These are phyloP conservation scores for Ustilago trichophora DNA, from an alignment of 1,284 basidiomycete species.

Conservation along the genomic window DNA sequence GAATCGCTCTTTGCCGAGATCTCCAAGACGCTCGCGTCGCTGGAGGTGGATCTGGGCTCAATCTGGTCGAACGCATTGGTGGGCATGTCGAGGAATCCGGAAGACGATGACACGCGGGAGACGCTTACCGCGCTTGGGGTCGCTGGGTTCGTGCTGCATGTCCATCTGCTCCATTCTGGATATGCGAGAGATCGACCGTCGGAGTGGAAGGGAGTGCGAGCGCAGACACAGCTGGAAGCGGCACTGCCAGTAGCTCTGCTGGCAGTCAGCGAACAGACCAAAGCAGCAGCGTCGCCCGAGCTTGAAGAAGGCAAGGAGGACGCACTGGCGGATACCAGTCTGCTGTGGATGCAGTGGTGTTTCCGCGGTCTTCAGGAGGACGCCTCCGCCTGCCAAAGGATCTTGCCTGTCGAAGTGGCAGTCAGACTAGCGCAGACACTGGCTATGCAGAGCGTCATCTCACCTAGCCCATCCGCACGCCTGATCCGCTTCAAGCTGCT, in stretches of 20 bases:
- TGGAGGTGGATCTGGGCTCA: constrained; percentile 30
- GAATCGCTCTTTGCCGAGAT: constrained; percentile 39
- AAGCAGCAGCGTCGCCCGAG: constrained; percentile 29
- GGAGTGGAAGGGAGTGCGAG: constrained; percentile 35
- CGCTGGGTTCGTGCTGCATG: constrained; percentile 33
- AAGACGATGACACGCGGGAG: constrained; percentile 28
- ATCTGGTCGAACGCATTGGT: constrained; percentile 33
- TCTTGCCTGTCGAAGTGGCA: constrained; percentile 20
- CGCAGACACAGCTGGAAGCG: constrained; percentile 31
- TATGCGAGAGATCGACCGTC: constrained; percentile 27
- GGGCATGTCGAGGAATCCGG: constrained; percentile 28
- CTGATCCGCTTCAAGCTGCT: constrained; percentile 43
- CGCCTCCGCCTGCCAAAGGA: constrained; percentile 6
- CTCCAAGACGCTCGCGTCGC: constrained; percentile 33
- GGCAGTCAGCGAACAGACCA: constrained; percentile 33
- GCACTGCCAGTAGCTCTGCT: constrained; percentile 36
- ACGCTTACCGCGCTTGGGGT: constrained; percentile 28
- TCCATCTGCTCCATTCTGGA: constrained; percentile 31
- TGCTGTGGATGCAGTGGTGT: constrained; percentile 48
- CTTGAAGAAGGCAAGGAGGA: constrained; percentile 35
- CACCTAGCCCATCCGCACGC: constrained; percentile 35
- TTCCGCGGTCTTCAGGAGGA: constrained; percentile 16
- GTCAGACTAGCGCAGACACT: constrained; percentile 41
- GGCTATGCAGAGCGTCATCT: constrained; percentile 51
- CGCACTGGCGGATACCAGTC: constrained; percentile 30